Percentiles rank a stretch among this genome's conserved stretches.
These are phyloP conservation scores for Sphaerulina musiva DNA, from an alignment of 2,329 filamentous ascomycete genomes.

Conservation along the genomic window DNA sequence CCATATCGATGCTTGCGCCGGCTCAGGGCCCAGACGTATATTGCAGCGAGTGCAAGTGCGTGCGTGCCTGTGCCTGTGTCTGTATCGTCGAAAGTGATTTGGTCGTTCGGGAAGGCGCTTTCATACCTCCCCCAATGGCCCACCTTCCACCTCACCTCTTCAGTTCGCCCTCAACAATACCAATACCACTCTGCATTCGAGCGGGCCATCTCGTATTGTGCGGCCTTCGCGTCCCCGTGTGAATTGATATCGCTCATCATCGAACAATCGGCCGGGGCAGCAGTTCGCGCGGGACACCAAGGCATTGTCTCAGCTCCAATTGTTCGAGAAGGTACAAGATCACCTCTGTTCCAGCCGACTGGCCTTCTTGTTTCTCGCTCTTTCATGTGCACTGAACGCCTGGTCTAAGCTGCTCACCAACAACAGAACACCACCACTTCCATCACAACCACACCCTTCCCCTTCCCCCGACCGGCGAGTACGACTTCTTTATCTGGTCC, in stretches of 20 bases:
- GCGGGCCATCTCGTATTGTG: constrained; percentile 1
- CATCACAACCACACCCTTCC: not conserved
- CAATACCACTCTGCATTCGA: not conserved
- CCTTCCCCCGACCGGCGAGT: not conserved
- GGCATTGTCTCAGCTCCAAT: constrained; percentile 18
- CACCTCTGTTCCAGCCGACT: constrained; percentile 12
- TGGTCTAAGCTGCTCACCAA: constrained; percentile 14
- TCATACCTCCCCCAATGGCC: not conserved
- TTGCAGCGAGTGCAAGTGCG: too few species aligned
- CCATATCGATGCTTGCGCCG: too few species aligned
- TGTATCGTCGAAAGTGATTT: too few species aligned
- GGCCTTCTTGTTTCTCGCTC: constrained; percentile 13
- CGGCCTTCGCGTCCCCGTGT: not conserved
- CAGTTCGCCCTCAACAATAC: not conserved
- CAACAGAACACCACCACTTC: not conserved
- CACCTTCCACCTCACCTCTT: constrained; percentile 5
- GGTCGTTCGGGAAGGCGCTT: not conserved
- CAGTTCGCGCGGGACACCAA: not conserved
- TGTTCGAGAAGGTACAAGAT: constrained; percentile 21
- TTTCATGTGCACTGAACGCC: constrained; percentile 14
- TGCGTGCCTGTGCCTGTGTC: too few species aligned
- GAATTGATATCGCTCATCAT: not conserved
- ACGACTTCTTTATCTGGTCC: constrained; percentile 11
- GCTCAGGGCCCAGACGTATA: not conserved
- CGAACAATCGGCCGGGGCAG: constrained; percentile 12